A percentile compares a stretch with the other conserved stretches of the same genome.
These are phyloP conservation scores for Nadsonia commutata DNA, from an alignment of 1,139 yeast genomes.

Conservation along the genomic window DNA sequence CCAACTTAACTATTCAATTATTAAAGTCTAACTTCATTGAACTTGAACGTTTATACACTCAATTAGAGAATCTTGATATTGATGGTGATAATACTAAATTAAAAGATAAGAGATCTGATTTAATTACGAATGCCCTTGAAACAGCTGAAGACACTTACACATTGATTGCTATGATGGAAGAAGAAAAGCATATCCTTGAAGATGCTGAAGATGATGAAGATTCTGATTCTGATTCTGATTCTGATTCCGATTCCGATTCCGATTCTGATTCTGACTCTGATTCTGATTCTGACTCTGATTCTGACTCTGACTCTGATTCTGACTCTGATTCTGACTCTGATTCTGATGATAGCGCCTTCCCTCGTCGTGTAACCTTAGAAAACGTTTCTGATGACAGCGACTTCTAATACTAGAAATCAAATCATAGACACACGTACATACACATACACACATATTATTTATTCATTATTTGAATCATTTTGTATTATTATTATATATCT, in stretches of 20 bases:
- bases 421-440: too few species aligned
- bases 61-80: not conserved
- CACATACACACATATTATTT: not conserved
- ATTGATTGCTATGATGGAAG: not conserved
- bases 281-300: not conserved
- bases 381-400: not conserved
- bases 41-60: not conserved
- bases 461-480: not conserved
- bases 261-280: not conserved
- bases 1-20: too few species aligned
- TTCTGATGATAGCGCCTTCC: not conserved
- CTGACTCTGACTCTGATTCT: not conserved
- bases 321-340: not conserved
- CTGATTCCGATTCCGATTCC: constrained; percentile 27
- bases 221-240: constrained; percentile 21
- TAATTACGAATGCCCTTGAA: not conserved
- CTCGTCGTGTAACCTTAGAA: not conserved
- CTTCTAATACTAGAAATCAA: too few species aligned
- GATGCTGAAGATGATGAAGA: constrained; percentile 2
- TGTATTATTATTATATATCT: not conserved
- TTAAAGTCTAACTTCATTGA: not conserved
- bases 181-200: not conserved
- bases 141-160: not conserved
- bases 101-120: too few species aligned
- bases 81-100: not conserved